Conservation (phyloP, 441 rosid genomes). For the Breynia disticha region DNA sequence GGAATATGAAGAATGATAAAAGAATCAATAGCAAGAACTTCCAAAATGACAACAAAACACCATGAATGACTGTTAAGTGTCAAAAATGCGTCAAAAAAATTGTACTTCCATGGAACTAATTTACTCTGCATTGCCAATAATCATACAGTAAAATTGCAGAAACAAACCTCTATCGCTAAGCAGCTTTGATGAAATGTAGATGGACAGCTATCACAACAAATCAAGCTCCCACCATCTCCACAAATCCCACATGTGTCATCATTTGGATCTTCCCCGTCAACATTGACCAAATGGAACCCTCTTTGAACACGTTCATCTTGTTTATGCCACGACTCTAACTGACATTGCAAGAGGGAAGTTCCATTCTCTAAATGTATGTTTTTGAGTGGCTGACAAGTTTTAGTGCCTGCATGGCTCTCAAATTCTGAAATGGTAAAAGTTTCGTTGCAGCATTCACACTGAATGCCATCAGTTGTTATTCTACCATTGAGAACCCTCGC, state of each 20-base stretch:
- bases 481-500: conserved; percentile 34
- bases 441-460: conserved; percentile 67
- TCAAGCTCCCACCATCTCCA: conserved; percentile 96
- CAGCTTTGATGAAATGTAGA: conserved; percentile 94
- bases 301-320: conserved; percentile 42
- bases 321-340: conserved; percentile 62
- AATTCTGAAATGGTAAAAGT: conserved; percentile 42
- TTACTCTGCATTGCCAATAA: not conserved
- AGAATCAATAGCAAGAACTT: too few relatives aligned
- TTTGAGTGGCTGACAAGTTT: conserved; percentile 35
- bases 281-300: conserved; percentile 59
- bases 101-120: too few relatives aligned
- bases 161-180: conserved; percentile 62
- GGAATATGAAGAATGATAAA: too few relatives aligned
- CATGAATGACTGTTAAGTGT: too few relatives aligned
- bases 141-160: not conserved
- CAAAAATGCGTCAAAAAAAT: too few relatives aligned
- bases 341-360: conserved; percentile 59
- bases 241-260: conserved; percentile 97
- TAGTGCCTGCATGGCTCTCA: conserved; percentile 62
- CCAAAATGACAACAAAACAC: too few relatives aligned
- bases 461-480: conserved; percentile 57
- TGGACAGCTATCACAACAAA: conserved; percentile 95
- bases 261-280: conserved; percentile 66
- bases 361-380: conserved; percentile 66